Evolutionary conservation across 202 grass and related monocot species (phyloP), one percentile per base, ranked within the genome.

Genomic region (Digitaria exilis): DNA sequence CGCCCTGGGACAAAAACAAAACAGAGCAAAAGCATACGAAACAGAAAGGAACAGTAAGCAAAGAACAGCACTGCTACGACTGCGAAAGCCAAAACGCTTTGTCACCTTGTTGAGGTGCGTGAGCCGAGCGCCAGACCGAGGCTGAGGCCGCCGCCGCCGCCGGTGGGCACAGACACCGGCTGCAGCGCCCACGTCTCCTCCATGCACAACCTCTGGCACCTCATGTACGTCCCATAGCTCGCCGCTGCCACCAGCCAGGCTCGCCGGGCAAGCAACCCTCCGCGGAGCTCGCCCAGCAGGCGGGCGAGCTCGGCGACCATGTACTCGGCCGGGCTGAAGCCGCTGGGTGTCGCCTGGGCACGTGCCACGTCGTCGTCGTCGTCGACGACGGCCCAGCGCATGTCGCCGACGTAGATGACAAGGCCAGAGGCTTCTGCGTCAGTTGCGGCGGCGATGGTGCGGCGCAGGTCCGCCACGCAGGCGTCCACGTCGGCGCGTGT

Each of bases 191-290:
- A 97, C 61, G 76, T 61, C 3, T 43, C 41, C 61, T 91, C 87
- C 37, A 97, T 77, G 2, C 65, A 73, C 77, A 22, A 26, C 48
- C 81, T 61, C 57, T 87, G 70, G 85, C 62, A 89, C 55, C 76
- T 85, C 89, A 88, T 86, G 91, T 91, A 97, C 29, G 87, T 97
- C 32, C 83, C 65, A 79, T 89, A 93, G 75, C 87, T 91, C 42
- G 91, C 86, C 9, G 89, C 82, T 6, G 89, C 91, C 79, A 97
- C 48, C 49, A 93, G 59, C 91, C 91, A 91, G 28, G 84, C 75
- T 31, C 85, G 86, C 64, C 71, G 64, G 57, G 60, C 64, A 50
- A 28, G 51, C 70, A 10, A 25, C 51, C 46, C 69, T 13, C 43
- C 69, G 61, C 77, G 82, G 18, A 88, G 65, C 59, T 89, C 86